A percentile compares a stretch with the other conserved stretches of the same genome.
These are phyloP conservation scores for Backusella westeae DNA, from an alignment of 192 early-diverging fungal species.

Conservation along the genomic window DNA sequence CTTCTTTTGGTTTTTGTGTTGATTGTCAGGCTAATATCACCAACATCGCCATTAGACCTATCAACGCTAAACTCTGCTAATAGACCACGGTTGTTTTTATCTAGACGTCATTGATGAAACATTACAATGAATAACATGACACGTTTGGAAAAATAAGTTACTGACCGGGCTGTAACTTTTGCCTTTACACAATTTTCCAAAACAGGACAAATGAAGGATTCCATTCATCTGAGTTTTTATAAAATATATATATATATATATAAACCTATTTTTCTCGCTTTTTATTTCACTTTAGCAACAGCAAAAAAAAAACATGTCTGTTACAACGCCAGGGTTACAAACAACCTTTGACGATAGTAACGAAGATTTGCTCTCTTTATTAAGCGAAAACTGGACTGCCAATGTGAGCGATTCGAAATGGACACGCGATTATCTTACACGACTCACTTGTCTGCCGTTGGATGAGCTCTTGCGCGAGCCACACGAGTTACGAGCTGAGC, in stretches of 20 bases:
- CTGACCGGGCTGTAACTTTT: neutral
- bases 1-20: too few relatives aligned
- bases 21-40: too few relatives aligned
- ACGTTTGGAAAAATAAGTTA: neutral
- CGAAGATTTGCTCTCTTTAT: neutral
- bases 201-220: neutral
- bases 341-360: slow-evolving; percentile 4
- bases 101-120: too few relatives aligned
- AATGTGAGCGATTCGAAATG: slow-evolving; percentile 34
- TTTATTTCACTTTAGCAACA: neutral
- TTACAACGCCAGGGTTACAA: slow-evolving; percentile 7
- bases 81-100: too few relatives aligned
- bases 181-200: neutral
- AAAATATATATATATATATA: too few relatives aligned
- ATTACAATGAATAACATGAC: too few relatives aligned
- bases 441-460: slow-evolving; percentile 59
- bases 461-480: slow-evolving; percentile 61
- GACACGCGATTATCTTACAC: slow-evolving; percentile 60
- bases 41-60: too few relatives aligned
- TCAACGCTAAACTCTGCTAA: too few relatives aligned
- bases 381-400: neutral
- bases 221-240: neutral
- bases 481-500: slow-evolving; percentile 45
- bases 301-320: slow-evolving; percentile 2
- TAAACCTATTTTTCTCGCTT: neutral